phyloP scores from a whole-genome alignment of 2,329 filamentous ascomycete genomes.

The Claviceps maximensis region DNA sequence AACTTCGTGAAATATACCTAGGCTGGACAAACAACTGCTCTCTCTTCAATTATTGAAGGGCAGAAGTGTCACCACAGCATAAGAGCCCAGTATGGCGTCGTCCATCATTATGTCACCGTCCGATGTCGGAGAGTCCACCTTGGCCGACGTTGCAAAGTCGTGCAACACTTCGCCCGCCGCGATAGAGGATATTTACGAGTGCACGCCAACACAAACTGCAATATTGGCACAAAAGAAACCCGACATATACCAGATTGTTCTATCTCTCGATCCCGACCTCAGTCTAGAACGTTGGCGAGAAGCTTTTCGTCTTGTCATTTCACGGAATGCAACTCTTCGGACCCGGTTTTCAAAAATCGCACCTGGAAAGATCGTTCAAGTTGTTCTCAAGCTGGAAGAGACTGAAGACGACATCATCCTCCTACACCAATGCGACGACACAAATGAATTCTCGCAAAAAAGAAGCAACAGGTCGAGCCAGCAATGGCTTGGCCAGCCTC shows the following conservation, averaged over 20 bases:
- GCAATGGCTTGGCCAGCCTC: not conserved
- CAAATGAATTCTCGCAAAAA: not conserved
- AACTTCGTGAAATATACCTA: not conserved
- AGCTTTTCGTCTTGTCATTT: not conserved
- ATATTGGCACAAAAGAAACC: not conserved
- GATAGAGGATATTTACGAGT: constrained; percentile 2
- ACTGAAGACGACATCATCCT: not conserved
- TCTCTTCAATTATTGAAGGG: not conserved
- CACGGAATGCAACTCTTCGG: not conserved
- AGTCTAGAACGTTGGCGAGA: not conserved
- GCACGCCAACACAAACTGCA: not conserved
- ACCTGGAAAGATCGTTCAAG: not conserved
- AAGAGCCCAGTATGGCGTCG: not conserved
- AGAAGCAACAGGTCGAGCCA: not conserved
- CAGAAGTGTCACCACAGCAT: not conserved
- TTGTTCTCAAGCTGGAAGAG: not conserved
- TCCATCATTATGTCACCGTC: constrained; percentile 1
- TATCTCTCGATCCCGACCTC: not conserved
- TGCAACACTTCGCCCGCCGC: not conserved
- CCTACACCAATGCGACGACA: not conserved
- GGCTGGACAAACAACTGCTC: too few species aligned
- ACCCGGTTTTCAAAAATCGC: not conserved
- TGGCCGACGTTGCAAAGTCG: not conserved
- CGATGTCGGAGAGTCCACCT: not conserved
- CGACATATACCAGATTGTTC: not conserved